Evolutionary conservation across 768 basidiomycete genomes (phyloP).

Genomic region (Russula vinacea): DNA sequence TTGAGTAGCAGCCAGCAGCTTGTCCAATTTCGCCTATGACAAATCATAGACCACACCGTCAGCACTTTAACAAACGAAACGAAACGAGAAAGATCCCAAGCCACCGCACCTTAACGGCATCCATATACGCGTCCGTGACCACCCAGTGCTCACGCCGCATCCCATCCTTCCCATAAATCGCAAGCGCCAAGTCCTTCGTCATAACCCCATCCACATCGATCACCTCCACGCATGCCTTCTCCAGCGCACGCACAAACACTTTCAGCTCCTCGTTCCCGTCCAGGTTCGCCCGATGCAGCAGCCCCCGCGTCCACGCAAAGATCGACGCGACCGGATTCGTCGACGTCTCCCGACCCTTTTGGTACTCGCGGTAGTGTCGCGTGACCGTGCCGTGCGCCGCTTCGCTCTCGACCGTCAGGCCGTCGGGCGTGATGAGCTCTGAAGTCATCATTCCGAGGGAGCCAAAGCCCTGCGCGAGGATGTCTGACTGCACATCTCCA

Average conservation of each 20-base stretch:
- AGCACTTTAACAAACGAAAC: not conserved
- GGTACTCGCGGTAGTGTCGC: slow-evolving; percentile 94
- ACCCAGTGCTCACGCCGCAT: slow-evolving; percentile 97
- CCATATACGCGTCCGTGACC: slow-evolving; percentile 91
- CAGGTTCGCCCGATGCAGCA: slow-evolving; percentile 89
- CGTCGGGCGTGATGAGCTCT: slow-evolving; percentile 93
- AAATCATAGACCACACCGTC: not conserved
- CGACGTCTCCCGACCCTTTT: slow-evolving; percentile 96
- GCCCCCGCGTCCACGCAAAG: slow-evolving; percentile 97
- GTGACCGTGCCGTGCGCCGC: slow-evolving; percentile 97
- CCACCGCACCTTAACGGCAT: slow-evolving; percentile 75
- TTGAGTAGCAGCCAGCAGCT: slow-evolving; percentile 5
- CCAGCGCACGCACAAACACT: slow-evolving; percentile 74
- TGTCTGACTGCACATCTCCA: slow-evolving; percentile 73
- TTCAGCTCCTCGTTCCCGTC: slow-evolving; percentile 75
- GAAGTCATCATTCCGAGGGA: slow-evolving; percentile 97
- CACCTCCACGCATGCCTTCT: slow-evolving; percentile 84
- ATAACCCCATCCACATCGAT: slow-evolving; percentile 89
- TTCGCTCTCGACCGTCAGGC: slow-evolving; percentile 88
- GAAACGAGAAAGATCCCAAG: too few species aligned
- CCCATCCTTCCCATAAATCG: slow-evolving; percentile 81
- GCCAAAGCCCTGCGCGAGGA: slow-evolving; percentile 97
- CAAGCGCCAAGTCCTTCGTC: slow-evolving; percentile 96
- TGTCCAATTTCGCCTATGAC: slow-evolving; percentile 17
- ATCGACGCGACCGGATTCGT: slow-evolving; percentile 99